Base-by-base conservation (phyloP, 495 filamentous ascomycete species). In the Aspergillus nidulans region DNA sequence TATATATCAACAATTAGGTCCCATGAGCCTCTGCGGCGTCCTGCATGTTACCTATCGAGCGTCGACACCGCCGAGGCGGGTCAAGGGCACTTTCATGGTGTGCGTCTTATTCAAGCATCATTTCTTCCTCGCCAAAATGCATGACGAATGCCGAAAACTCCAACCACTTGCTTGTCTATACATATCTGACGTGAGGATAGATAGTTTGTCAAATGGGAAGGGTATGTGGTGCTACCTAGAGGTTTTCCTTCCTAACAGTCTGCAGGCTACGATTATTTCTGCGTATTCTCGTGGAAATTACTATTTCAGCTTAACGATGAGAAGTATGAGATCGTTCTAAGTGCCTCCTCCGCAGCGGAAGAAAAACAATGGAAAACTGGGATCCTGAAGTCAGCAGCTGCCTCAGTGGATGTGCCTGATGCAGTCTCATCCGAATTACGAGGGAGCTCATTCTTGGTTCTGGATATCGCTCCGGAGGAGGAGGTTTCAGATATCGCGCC, bases 281-380 rank as follows among this genome's bases (percentile, higher is more conserved):
- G 88, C 19, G 83, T 85, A 12, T 89, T 89, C 66, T 91, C 91
- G 2, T 97, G 92, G 92, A 98, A 97, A 67, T 65, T 97, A n/a
- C 75, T 88, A 15, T 97, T 97, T 60, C 86, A 92, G 60, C 79
- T 82, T 39, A 78, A 86, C 41, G 79, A 89, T 56, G 84, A 86
- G 38, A 79, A 89, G 18, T 94, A 86, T 65, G 94, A 97, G 70
- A 63, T 96, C 26, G 84, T 96, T 19, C 76, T 96, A 63, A 95
- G 89, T 62, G 92, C 91, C 36, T 96, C 91, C 58, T 92, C 90
- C 0, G 79, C 83, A 4, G 81, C 77, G 47, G 94, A 98, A 63
- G 90, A 95, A 68, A 74, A 80, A 47, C 77, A 85, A 56, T 98
- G 94, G 94, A 76, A 70, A 40, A 70, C 69, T 4, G 71, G 71